Evolutionary conservation across 441 rosid species (phyloP), one percentile per base, ranked within the genome.

Genomic region (Theobroma grandiflorum): DNA sequence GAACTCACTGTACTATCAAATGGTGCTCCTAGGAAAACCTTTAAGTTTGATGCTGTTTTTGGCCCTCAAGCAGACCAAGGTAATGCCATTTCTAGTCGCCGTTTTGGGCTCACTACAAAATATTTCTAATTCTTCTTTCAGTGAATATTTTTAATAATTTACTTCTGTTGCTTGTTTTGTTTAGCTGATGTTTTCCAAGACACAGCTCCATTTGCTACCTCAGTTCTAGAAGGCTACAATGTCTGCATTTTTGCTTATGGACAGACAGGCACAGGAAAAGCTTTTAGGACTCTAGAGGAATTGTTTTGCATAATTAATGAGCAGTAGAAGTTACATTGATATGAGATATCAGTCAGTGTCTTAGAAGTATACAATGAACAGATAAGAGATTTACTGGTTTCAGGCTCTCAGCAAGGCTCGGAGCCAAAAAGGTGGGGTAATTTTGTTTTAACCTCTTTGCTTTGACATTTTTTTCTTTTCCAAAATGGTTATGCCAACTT

Each of bases 301-400:
- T 80, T 97, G 69, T 97, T 97, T 88, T 64, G 52, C 80, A 86
- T 90, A 71, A 89, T 90, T 43, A 86, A 84, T 81, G 95, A 91
- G 81, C 86, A 97, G 59, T 70, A 91, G 86, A 86, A 90, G 75
- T 85, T 86, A 38, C 89, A 82, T 77, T 87, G 45, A n/a, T 97
- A 91, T 79, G 95, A 95, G 77, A 85, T 93, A 79, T 91, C 95
- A 15, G 99, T 95, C 66, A 95, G 99, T 79, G 99, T 91, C 71
- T 82, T 95, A 86, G 99, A 97, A 91, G 98, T 97, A 64, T 97
- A 97, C 83, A 97, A 97, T 76, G 98, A 97, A 79, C 99, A 94
- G 82, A 95, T 97, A 76, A 86, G 98, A 83, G 98, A 94, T 88
- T 86, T 97, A 86, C 86, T 97, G 16, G 90, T 74, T 71, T 65